Base-by-base conservation (phyloP, 805 yeast species). In the Cyberlindnera euphorbiiphila region DNA sequence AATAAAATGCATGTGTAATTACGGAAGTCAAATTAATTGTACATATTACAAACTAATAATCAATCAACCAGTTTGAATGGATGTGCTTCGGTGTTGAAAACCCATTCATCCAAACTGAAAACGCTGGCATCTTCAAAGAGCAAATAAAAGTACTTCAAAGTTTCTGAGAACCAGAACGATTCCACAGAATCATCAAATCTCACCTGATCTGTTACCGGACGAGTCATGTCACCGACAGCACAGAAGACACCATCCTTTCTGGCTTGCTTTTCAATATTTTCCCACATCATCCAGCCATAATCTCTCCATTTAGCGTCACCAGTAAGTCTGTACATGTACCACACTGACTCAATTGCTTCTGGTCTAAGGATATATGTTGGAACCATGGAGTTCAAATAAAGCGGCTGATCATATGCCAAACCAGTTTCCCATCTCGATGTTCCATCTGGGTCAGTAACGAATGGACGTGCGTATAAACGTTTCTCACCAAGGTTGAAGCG, bases 1-100 rank as follows among this genome's bases (percentile, higher is more conserved):
- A n/a, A n/a, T 25, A 13, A 11, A 13, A 7, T 11, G n/a, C n/a
- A n/a, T n/a, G n/a, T n/a, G n/a, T n/a, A n/a, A n/a, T n/a, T n/a
- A n/a, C n/a, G n/a, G n/a, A n/a, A n/a, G n/a, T n/a, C n/a, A n/a
- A n/a, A n/a, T n/a, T n/a, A n/a, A n/a, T 18, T 15, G 12, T 29
- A 18, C 12, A 26, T 15, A 39, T n/a, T 20, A 13, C 13, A 11
- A 27, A 11, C 22, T 21, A 36, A 27, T 18, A 16, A 25, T 38
- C 25, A 36, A 27, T 38, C 24, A 6, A 22, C 42, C 26, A 55
- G 26, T 37, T 50, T 60, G 41, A 79, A 61, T 2, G 83, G 76
- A 54, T 79, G 86, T 0, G 84, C 85, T 43, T 78, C 80, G 2
- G 81, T 71, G 36, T 79, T 78, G 46, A 71, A 69, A 1, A 79